Evolutionary conservation across 2,329 filamentous ascomycete species (phyloP), one percentile per base, ranked within the genome.

Genomic region (Neurospora sp.): DNA sequence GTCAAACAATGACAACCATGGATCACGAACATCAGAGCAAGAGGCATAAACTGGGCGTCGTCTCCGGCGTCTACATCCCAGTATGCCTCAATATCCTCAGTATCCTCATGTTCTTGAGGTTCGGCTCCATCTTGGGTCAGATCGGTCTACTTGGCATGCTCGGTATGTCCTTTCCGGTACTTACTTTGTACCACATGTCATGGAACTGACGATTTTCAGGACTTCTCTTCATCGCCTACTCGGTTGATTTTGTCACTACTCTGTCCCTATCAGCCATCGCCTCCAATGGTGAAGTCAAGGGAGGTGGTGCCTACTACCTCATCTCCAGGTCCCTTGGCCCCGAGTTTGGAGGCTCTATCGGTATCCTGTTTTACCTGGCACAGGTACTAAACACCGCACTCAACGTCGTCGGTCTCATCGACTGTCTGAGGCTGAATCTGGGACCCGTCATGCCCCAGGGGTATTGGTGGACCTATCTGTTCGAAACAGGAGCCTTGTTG

Each of bases 41-140:
- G 75, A 80, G 79, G 72, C 77, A 85, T 74, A 96, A 96, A 81
- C 84, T 96, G 70, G 91, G 91, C 43, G 89, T 88, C 8, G 88
- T 93, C 74, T 92, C 89, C 4, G 91, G 91, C 8, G 91, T 96
- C 66, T 97, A 93, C 78, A 91, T 97, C 17, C 93, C 93, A 1
- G 93, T 93, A n/a, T 94, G 90, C 72, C 83, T 96, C 74, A 97
- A 96, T 79, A 93, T 97, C 57, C 82, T 96, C 74, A 95, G 92
- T 75, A 96, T 97, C 79, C 86, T 97, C 72, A 96, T 97, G 92
- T 97, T 97, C 81, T 83, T 97, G 75, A 88, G 93, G 28, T 97
- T 97, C 78, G 92, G 93, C 28, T 89, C 93, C 75, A 92, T 97
- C 70, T 83, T 96, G 28, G 93, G 92, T 8, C 91, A 95, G 77